Conservation (phyloP, 2,329 filamentous ascomycete genomes). For the Ceratocystis destructans region DNA sequence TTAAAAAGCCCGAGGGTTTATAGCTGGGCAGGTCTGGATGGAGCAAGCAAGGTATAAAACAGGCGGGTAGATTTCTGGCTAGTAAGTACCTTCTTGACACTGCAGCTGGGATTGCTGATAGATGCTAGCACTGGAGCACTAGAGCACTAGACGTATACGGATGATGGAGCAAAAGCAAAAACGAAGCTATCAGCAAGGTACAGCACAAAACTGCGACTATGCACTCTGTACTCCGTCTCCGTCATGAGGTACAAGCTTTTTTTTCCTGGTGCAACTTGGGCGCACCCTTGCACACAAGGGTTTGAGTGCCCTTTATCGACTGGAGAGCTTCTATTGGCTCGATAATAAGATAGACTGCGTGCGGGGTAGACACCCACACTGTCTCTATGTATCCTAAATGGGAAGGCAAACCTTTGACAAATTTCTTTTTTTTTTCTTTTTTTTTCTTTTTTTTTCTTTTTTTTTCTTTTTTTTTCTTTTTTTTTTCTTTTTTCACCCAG, state of each 20-base stretch:
- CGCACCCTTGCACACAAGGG: neutral
- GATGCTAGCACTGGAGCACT: neutral
- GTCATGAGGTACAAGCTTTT: conserved; percentile 1
- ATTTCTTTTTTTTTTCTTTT: neutral
- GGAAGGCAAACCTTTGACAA: neutral
- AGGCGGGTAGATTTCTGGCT: neutral
- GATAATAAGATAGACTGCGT: conserved; percentile 9
- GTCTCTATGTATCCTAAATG: conserved; percentile 1
- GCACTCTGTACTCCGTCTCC: neutral
- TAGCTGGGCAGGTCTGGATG: neutral
- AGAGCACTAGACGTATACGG: neutral
- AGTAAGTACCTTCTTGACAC: neutral
- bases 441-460: neutral
- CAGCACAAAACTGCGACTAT: neutral
- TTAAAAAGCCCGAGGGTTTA: neutral
- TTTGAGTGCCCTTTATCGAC: conserved; percentile 6
- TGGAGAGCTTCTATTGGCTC: neutral
- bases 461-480: neutral
- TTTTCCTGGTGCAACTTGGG: neutral
- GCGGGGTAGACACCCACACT: neutral
- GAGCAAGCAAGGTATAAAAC: neutral
- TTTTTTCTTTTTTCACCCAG: neutral
- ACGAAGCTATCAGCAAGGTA: neutral
- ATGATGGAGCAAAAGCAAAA: neutral
- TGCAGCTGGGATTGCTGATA: neutral